Evolutionary conservation across 2,329 filamentous ascomycete species (phyloP), one percentile per base, ranked within the genome.

Genomic region (Pseudopithomyces chartarum): DNA sequence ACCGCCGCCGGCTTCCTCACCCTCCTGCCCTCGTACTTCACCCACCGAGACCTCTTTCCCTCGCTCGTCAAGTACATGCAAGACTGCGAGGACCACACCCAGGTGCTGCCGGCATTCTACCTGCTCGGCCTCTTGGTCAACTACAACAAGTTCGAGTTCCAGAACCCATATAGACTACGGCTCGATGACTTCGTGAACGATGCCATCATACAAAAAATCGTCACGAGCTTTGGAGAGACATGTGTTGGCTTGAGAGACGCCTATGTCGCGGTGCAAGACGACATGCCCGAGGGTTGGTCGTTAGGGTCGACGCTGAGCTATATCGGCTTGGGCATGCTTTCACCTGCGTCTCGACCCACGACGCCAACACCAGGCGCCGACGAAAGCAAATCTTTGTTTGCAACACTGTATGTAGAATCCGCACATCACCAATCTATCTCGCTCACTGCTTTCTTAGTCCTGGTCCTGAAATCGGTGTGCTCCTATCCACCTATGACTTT

Each of bases 111-210:
- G 56, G 90, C 94, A 0, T 92, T 97, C 64, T 86, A 89, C 13
- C 84, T 98, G 10, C 82, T 97, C 19, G 94, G 94, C 12, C 82
- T 98, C 3, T 81, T 99, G 52, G 90, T 91, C 62, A 99, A 98
- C 78, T 98, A 98, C 83, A 98, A 99, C 84, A 99, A 98, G 76
- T 99, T 99, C 70, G 95, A 99, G 76, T 94, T 96, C 55, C 93
- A 97, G 73, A 99, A 99, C 66, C 94, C 94, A 0, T 99, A 99
- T 68, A 90, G 95, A 67, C 81, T 96, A 60, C 90, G 94, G 26
- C 84, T 99, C 15, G 92, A 94, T 67, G 93, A 98, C 74, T 98
- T 98, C 76, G 92, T 97, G 68, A 97, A 99, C 71, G 93, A 98
- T 70, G 81, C 84, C 0, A 89, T 90, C 2, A 97, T 98, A 67